Conservation (phyloP, 2,329 filamentous ascomycete genomes). For the Sporothrix curviconia region DNA sequence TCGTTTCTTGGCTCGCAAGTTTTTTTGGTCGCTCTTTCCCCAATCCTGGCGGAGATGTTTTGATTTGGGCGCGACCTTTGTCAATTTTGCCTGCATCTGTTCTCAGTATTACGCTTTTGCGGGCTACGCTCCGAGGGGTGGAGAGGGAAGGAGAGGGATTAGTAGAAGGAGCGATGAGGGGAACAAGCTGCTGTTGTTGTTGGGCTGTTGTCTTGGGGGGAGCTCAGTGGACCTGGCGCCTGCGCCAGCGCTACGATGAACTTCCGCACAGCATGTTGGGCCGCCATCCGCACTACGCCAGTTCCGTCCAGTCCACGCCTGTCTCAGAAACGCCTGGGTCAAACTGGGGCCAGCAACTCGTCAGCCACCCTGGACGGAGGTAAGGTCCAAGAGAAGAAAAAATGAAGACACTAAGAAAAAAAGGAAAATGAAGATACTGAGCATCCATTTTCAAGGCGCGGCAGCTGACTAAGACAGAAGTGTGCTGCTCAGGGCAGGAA, state of each 20-base stretch:
- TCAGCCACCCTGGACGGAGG: neutral
- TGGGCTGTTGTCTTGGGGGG: neutral
- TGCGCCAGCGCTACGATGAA: neutral
- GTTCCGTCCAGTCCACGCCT: conserved; percentile 11
- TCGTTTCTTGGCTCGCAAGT: neutral
- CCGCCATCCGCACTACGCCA: conserved; percentile 10
- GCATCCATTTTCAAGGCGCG: too few species aligned
- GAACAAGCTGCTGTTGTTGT: neutral
- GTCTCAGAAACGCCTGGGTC: neutral
- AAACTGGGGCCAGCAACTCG: conserved; percentile 9
- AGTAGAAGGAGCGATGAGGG: conserved; percentile 11
- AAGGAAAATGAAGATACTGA: neutral
- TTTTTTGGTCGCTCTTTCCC: neutral
- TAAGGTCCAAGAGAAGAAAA: neutral
- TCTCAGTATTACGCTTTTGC: too few species aligned
- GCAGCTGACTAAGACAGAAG: neutral
- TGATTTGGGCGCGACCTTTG: conserved; percentile 2
- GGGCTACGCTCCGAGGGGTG: too few species aligned
- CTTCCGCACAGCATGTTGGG: conserved; percentile 6
- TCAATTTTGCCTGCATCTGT: neutral
- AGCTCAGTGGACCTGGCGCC: too few species aligned
- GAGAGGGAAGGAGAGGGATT: neutral
- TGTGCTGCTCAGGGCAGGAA: neutral
- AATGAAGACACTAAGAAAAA: neutral
- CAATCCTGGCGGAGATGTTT: neutral